These are phyloP conservation scores for Metschnikowia gelsemii DNA, from an alignment of 805 yeast genomes.

Conservation along the genomic window DNA sequence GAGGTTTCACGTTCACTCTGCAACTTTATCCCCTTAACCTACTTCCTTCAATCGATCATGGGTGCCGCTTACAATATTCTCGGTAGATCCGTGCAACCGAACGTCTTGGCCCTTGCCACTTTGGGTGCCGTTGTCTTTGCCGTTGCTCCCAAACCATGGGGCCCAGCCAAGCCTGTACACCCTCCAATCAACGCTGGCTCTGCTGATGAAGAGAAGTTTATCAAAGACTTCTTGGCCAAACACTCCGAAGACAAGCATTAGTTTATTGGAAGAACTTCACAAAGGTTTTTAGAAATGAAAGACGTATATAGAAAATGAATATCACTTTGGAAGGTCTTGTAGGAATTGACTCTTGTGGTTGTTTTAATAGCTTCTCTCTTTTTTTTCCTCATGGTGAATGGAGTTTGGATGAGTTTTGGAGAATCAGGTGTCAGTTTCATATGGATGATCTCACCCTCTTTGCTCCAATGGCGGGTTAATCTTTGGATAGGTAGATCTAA, in stretches of 20 bases:
- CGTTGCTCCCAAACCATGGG: slow-evolving; percentile 75
- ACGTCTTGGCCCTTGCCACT: slow-evolving; percentile 79
- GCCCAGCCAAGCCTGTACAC: slow-evolving; percentile 54
- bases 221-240: slow-evolving; percentile 62
- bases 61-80: slow-evolving; percentile 81
- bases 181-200: slow-evolving; percentile 75
- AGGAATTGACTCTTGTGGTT: neutral
- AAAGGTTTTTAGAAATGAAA: too few species aligned
- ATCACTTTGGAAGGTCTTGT: neutral
- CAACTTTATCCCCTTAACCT: slow-evolving; percentile 4
- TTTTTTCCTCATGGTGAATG: too few species aligned
- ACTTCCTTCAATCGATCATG: slow-evolving; percentile 42
- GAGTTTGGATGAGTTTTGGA: neutral
- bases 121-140: slow-evolving; percentile 64
- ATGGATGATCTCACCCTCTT: too few species aligned
- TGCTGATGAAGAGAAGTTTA: slow-evolving; percentile 88
- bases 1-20: neutral
- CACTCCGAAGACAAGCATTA: slow-evolving; percentile 29
- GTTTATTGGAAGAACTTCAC: slow-evolving; percentile 2
- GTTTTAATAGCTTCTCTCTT: too few species aligned
- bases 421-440: too few species aligned
- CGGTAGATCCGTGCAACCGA: slow-evolving; percentile 83
- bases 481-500: too few species aligned
- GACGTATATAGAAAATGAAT: slow-evolving; percentile 11
- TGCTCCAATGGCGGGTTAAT: too few species aligned